These are phyloP conservation scores for Magnaporthales sp. DNA, from an alignment of 2,329 filamentous ascomycete genomes.

Conservation along the genomic window DNA sequence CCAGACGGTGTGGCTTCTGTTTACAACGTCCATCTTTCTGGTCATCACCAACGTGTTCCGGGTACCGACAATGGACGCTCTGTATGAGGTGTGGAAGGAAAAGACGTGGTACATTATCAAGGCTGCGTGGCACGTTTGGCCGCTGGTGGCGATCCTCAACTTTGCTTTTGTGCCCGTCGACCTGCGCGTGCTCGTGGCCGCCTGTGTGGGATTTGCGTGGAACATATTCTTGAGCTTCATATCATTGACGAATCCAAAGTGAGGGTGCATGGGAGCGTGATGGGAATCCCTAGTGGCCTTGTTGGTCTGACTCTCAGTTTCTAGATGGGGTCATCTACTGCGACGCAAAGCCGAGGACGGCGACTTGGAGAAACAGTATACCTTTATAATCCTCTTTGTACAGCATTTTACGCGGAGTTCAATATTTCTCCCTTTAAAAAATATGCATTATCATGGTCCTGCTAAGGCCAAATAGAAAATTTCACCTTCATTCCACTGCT, in stretches of 20 bases:
- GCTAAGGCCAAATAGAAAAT: neutral
- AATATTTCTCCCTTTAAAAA: neutral
- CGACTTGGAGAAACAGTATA: neutral
- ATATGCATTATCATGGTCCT: neutral
- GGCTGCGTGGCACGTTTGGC: slow-evolving; percentile 17
- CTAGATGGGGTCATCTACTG: neutral
- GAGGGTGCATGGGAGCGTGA: neutral
- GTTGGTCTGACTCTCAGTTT: neutral
- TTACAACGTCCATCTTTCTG: slow-evolving; percentile 13
- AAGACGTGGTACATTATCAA: slow-evolving; percentile 14
- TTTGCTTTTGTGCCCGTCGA: slow-evolving; percentile 17
- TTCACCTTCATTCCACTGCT: neutral
- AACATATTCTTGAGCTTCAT: slow-evolving; percentile 14
- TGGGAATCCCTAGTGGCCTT: neutral
- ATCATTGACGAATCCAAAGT: neutral
- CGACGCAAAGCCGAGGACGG: neutral
- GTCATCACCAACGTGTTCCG: slow-evolving; percentile 16
- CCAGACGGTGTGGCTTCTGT: slow-evolving; percentile 15
- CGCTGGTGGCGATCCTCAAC: slow-evolving; percentile 16
- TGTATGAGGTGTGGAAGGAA: slow-evolving; percentile 11
- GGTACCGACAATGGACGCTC: slow-evolving; percentile 10
- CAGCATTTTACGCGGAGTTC: neutral
- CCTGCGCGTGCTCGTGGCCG: slow-evolving; percentile 15
- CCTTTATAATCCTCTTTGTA: neutral
- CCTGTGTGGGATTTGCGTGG: slow-evolving; percentile 18